Percentiles rank a stretch among this genome's conserved stretches.
Evolutionary conservation across 2,329 filamentous ascomycete genomes (phyloP).

Genomic region (Colletotrichum sublineola): DNA sequence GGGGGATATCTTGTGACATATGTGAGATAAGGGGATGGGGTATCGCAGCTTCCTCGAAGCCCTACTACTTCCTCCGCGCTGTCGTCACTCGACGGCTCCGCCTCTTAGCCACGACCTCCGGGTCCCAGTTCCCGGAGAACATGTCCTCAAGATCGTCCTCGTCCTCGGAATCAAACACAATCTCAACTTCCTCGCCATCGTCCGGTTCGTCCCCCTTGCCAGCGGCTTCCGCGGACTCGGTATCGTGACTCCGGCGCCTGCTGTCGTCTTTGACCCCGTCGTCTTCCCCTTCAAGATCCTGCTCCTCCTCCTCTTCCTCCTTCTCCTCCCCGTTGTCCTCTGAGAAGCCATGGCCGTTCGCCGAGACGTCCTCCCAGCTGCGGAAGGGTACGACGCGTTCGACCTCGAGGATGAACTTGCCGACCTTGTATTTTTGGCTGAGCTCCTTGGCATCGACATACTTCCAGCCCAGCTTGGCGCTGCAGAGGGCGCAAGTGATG

Average conservation of each 20-base stretch:
- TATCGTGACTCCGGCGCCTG: conserved; percentile 34
- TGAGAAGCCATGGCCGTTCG: conserved; percentile 29
- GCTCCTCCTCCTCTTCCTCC: conserved; percentile 20
- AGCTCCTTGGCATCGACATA: conserved; percentile 73
- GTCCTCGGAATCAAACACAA: conserved; percentile 73
- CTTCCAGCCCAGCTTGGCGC: conserved; percentile 74
- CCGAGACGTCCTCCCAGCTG: conserved; percentile 65
- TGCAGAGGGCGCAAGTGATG: conserved; percentile 70
- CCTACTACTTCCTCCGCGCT: conserved; percentile 34
- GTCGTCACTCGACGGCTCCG: conserved; percentile 54
- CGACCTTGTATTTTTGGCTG: conserved; percentile 75
- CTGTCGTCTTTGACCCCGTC: conserved; percentile 21
- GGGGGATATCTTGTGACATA: conserved; percentile 18
- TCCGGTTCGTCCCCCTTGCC: conserved; percentile 4
- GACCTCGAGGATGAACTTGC: conserved; percentile 77
- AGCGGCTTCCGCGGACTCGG: conserved; percentile 16
- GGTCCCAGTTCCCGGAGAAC: conserved; percentile 73
- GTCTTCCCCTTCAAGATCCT: background rate
- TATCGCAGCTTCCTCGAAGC: conserved; percentile 23
- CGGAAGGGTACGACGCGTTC: conserved; percentile 66
- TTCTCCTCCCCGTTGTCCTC: conserved; percentile 29
- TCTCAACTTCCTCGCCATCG: conserved; percentile 53
- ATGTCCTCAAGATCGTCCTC: conserved; percentile 77
- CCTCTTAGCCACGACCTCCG: conserved; percentile 63
- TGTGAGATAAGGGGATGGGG: conserved; percentile 9